Evolutionary conservation across 495 filamentous ascomycete species (phyloP), one percentile per base, ranked within the genome.

Genomic region (Thozetella sp.): DNA sequence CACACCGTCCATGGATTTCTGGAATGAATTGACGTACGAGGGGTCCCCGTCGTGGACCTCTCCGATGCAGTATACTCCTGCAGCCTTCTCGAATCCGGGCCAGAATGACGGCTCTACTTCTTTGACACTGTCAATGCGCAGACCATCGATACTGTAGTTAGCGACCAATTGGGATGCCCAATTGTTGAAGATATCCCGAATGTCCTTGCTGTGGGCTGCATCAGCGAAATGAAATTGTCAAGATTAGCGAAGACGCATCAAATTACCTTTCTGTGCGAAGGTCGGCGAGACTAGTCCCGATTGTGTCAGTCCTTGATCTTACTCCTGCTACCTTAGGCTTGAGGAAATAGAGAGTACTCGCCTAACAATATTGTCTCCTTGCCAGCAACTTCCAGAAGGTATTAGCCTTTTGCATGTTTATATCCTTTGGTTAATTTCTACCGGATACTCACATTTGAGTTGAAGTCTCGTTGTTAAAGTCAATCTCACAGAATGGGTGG

Each of bases 71-170:
- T 91, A 92, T 2, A 93, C 86, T n/a, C 88, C 90, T 0, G 90
- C 85, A 25, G 89, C 83, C 30, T 73, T 61, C 43, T 81, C 79
- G 67, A 90, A 93, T 0, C 60, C 71, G 0, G 85, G 70, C 78
- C 86, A 92, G 76, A 93, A 94, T 22, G 75, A 79, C 50, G 86
- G 86, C 65, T 89, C 80, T 51, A 93, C 87, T 61, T 95, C 84
- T 62, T 86, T 87, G 40, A 85, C 88, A 0, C 88, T 89, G 65
- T 94, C 92, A 46, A 94, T 77, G 23, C 92, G 88, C 25, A 96
- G 82, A 10, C 89, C 92, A 61, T 96, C 92, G 61, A 96, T 90
- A 25, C 80, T 83, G 71, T 93, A 95, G 62, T 89, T 88, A 1
- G 76, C 71, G 9, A 92, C 83, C 0, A 94, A 76, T 1, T 75